Evolutionary conservation across 192 early-diverging fungal genomes (phyloP), one percentile per base, ranked within the genome.

Genomic region (Entomortierella chlamydospora): DNA sequence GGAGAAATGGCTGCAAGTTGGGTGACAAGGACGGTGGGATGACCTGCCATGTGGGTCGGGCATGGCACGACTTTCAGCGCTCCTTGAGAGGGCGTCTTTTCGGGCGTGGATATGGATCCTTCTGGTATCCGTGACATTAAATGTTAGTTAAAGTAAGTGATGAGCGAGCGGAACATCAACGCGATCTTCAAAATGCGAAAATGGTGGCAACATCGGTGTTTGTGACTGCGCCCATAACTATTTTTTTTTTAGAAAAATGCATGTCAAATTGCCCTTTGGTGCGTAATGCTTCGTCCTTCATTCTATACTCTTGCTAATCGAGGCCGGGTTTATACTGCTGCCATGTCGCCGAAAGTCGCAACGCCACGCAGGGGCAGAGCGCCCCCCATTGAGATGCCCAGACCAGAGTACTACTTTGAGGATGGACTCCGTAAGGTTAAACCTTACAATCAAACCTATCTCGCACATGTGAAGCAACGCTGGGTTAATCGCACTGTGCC

Each of bases 401-500:
- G 29, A 4, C 66, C 74, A 41, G 74, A 78, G 10, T 78, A 70
- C 9, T 30, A 15, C n/a, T 70, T 70, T 49, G 68, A 70, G 25
- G n/a, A 55, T 22, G 76, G 76, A 4, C 68, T 79, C 1, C 68
- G 76, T 12, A 70, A 60, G 42, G 68, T 79, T 56, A 70, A 61
- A 41, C 68, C 76, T 4, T 79, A 79, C 42, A 3, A 57, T 18
- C 76, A 79, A 17, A 70, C 63, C 0, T 79, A 70, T 28, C 57
- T 70, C 10, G 76, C 76, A 1, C 67, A 70, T 66, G 68, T 61
- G 31, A 79, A 79, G 34, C 67, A 70, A 41, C 76, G 76, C 33
- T 79, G 76, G 76, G 26, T 66, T 42, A 61, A 47, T 17, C 76
- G 76, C 2, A 79, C 76, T 12, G 68, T 79, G 6, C 76, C 76